These are phyloP conservation scores for Arthrocladium fulminans DNA, from an alignment of 2,329 filamentous ascomycete genomes.

Conservation along the genomic window DNA sequence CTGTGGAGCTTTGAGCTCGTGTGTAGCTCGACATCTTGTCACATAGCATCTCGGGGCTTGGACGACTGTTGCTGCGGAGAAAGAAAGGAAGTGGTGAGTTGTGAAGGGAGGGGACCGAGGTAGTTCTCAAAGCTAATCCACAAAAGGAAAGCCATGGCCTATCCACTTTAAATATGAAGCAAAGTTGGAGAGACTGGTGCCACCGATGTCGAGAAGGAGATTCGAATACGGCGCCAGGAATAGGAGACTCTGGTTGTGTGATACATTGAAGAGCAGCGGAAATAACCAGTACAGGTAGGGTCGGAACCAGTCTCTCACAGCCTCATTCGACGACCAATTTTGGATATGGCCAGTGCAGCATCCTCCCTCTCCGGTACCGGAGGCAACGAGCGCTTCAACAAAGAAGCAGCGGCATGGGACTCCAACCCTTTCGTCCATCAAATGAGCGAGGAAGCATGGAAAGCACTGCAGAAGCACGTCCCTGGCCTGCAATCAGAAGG, in stretches of 20 bases:
- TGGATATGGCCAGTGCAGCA: slow-evolving; percentile 18
- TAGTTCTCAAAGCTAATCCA: background rate
- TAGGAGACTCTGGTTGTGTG: no score
- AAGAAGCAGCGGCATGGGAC: slow-evolving; percentile 48
- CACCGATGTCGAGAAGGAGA: background rate
- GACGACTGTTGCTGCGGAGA: slow-evolving; percentile 1
- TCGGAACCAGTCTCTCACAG: no score
- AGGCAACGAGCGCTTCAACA: slow-evolving; percentile 44
- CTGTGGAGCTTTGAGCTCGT: no score
- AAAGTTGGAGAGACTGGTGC: background rate
- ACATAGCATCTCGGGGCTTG: background rate
- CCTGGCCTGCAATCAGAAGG: slow-evolving; percentile 25
- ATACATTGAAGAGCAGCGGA: no score
- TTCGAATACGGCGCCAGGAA: no score
- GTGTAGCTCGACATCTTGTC: background rate
- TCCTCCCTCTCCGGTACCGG: slow-evolving; percentile 13
- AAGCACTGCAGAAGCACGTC: slow-evolving; percentile 36
- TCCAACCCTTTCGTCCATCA: slow-evolving; percentile 43
- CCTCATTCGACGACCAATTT: no score
- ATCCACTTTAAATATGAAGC: no score
- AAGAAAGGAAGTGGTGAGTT: background rate
- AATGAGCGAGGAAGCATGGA: slow-evolving; percentile 36
- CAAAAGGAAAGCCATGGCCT: slow-evolving; percentile 1
- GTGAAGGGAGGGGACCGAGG: background rate
- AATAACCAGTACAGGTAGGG: no score